Base-by-base conservation (phyloP, 768 basidiomycete species). In the Amanita pseudoporphyria region DNA sequence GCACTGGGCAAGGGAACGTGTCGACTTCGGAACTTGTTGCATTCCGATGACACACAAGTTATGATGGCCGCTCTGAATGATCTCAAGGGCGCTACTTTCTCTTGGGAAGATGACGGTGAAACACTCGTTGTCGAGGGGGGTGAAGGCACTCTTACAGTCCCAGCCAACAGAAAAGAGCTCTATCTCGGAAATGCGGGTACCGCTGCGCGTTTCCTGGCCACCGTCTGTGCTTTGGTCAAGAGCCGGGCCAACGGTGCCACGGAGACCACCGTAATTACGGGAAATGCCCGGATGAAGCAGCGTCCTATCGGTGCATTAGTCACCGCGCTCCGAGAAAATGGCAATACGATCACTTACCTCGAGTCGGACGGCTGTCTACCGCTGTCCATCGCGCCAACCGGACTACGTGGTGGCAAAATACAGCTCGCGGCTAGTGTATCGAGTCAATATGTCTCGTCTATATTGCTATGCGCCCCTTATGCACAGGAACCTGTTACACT, bases 251-350 rank as follows among this genome's bases (percentile, higher is more conserved):
- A 64, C 3, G 67, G 69, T 37, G 64, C 64, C 5, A 59, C 67
- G 21, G 66, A 73, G 42, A 68, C 68, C 21, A 96, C 94, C 14
- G 66, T 88, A 64, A 87, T 98, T 64, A 98, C 96, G 9, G 96
- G 96, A 41, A 99, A 99, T 57, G 90, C 94, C 0, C 82, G 95
- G 52, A 99, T 98, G 96, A 98, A 97, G 68, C 92, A 98, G 65
- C 84, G 95, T 24, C 96, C 96, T 12, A 93, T 95, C 56, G 96
- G 92, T 0, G 90, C 96, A 5, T 76, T 99, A 18, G 95, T 98
- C 45, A 84, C 89, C 46, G 92, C 96, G 3, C 81, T 99, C 12
- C 69, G 74, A 41, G 73, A 78, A 5, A 97, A 96, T 59, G 87
- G 91, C 9, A 84, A 81, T 54, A 63, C 72, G 24, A 84, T 99